Evolutionary conservation across 768 basidiomycete genomes (phyloP).

Genomic region (Serendipita vermifera): DNA sequence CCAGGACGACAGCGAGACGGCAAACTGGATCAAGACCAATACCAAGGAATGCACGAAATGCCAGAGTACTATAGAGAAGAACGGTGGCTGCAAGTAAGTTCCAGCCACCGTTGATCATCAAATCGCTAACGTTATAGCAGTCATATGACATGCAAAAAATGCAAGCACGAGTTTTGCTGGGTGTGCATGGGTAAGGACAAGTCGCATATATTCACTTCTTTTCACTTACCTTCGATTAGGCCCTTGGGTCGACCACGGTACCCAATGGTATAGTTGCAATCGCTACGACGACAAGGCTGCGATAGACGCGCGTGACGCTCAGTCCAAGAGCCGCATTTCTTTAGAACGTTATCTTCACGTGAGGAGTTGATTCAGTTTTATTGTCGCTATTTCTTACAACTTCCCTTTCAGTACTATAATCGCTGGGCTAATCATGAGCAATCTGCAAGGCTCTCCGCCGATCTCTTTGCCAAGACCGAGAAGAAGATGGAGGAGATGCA

Average conservation of each 20-base stretch:
- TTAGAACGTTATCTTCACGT: slow-evolving; percentile 95
- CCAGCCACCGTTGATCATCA: slow-evolving; percentile 5
- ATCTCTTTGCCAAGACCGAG: slow-evolving; percentile 89
- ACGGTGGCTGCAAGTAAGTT: slow-evolving; percentile 98
- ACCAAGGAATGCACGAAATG: slow-evolving; percentile 97
- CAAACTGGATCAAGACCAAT: slow-evolving; percentile 99
- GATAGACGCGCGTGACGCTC: slow-evolving; percentile 78
- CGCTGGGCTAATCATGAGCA: slow-evolving; percentile 99
- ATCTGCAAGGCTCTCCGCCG: slow-evolving; percentile 89
- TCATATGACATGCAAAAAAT: slow-evolving; percentile 99
- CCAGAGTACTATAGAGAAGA: slow-evolving; percentile 98
- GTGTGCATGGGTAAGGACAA: slow-evolving; percentile 80
- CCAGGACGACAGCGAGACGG: slow-evolving; percentile 93
- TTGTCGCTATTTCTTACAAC: background rate
- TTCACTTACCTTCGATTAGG: slow-evolving; percentile 44
- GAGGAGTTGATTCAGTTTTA: slow-evolving; percentile 24
- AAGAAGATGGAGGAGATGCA: slow-evolving; percentile 99
- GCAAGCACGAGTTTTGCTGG: slow-evolving; percentile 98
- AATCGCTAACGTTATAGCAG: slow-evolving; percentile 28
- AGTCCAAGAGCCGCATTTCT: slow-evolving; percentile 78
- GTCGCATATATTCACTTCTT: slow-evolving; percentile 21
- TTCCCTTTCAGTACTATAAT: slow-evolving; percentile 75
- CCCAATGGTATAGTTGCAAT: slow-evolving; percentile 96
- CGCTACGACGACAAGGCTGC: slow-evolving; percentile 89
- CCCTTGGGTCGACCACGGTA: slow-evolving; percentile 95